Evolutionary conservation across 352 stramenopile genomes (phyloP).

Genomic region (Globisporangium middletonii): DNA sequence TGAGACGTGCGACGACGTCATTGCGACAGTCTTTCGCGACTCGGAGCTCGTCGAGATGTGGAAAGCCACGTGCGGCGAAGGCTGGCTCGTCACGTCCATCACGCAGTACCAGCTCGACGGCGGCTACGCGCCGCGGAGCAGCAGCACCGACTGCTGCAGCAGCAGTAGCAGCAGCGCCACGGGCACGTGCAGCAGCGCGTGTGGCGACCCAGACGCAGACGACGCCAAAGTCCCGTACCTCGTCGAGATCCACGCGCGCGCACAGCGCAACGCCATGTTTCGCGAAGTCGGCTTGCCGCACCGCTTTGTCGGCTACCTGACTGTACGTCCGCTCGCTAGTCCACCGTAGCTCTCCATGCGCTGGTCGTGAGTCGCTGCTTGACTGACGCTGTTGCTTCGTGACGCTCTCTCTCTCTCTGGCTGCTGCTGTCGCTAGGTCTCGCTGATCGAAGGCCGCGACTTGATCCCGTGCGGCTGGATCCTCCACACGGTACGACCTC

Average conservation of each 20-base stretch:
- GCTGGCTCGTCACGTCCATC: conserved; percentile 79
- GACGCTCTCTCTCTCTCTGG: not conserved
- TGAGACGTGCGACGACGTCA: conserved; percentile 59
- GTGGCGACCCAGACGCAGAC: conserved; percentile 19
- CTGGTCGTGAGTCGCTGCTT: not conserved
- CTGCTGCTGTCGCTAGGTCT: conserved; percentile 23
- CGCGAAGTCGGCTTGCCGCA: conserved; percentile 67
- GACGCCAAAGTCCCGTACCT: conserved; percentile 47
- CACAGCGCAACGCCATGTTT: conserved; percentile 77
- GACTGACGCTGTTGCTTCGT: not conserved
- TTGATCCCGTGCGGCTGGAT: conserved; percentile 67
- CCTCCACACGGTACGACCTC: conserved; percentile 34
- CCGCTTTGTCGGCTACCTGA: conserved; percentile 66
- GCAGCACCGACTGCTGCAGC: not conserved
- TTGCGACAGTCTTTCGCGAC: conserved; percentile 53
- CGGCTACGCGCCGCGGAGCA: conserved; percentile 22
- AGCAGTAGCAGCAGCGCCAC: not conserved
- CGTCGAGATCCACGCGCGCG: conserved; percentile 60
- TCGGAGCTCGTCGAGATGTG: conserved; percentile 63
- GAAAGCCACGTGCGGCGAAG: conserved; percentile 60
- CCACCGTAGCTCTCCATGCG: not conserved
- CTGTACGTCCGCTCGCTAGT: conserved; percentile 17
- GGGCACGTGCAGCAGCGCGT: not conserved
- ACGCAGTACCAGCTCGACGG: conserved; percentile 74
- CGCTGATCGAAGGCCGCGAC: conserved; percentile 64